These are phyloP conservation scores for Phellopilus nigrolimitatus DNA, from an alignment of 1,284 basidiomycete genomes.

Conservation along the genomic window DNA sequence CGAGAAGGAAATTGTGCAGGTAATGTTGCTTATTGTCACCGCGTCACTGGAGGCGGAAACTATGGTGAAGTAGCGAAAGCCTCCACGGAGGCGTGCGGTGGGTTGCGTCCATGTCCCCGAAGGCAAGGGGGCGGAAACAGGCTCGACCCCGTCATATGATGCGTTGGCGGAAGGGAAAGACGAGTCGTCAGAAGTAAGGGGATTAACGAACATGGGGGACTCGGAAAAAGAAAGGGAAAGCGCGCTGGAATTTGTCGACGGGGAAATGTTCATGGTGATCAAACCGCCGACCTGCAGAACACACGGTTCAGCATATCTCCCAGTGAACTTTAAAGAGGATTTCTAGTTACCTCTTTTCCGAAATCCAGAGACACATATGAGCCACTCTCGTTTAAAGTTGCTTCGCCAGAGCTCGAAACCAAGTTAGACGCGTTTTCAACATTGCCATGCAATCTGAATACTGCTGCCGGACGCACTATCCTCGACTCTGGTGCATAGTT, in stretches of 20 bases:
- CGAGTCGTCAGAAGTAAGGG: conserved; percentile 41
- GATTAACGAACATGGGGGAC: conserved; percentile 40
- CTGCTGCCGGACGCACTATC: conserved; percentile 35
- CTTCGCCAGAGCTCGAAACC: conserved; percentile 29
- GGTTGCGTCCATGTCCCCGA: conserved; percentile 48
- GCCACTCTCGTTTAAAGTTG: conserved; percentile 31
- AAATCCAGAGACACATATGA: conserved; percentile 43
- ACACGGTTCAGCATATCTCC: not conserved
- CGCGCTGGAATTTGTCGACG: conserved; percentile 27
- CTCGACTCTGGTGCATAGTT: conserved; percentile 39
- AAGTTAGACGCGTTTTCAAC: conserved; percentile 30
- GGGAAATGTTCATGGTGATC: conserved; percentile 37
- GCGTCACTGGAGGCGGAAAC: conserved; percentile 34
- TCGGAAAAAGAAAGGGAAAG: conserved; percentile 45
- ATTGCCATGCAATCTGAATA: conserved; percentile 32
- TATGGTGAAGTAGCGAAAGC: conserved; percentile 54
- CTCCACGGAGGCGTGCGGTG: conserved; percentile 40
- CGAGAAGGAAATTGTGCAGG: conserved; percentile 52
- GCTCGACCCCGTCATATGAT: conserved; percentile 25
- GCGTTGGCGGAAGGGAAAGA: conserved; percentile 36
- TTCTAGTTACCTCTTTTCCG: conserved; percentile 36
- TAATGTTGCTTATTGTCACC: conserved; percentile 45
- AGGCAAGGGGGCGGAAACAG: conserved; percentile 29
- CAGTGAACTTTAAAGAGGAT: not conserved
- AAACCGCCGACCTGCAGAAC: conserved; percentile 39